Conservation (phyloP, 805 yeast genomes). For the Dipodascopsis uninucleata region DNA sequence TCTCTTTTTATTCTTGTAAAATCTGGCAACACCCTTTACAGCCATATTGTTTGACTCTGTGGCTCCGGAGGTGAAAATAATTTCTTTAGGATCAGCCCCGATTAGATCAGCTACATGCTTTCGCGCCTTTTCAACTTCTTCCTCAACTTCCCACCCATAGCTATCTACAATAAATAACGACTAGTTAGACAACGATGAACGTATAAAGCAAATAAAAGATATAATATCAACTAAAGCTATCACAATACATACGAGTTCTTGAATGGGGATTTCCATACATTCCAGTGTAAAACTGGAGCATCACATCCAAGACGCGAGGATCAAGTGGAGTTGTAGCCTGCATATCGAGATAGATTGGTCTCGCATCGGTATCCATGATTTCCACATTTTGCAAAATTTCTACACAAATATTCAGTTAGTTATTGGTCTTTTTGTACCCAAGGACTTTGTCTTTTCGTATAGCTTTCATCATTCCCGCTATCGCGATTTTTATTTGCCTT, state of each 20-base stretch:
- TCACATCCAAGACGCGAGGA: conserved; percentile 88
- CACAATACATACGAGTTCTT: conserved; percentile 65
- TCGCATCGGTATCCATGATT: conserved; percentile 29
- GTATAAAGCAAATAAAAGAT: background rate
- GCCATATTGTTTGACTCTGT: conserved; percentile 96
- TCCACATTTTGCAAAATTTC: conserved; percentile 23
- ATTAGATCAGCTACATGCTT: conserved; percentile 76
- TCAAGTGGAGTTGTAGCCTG: conserved; percentile 99
- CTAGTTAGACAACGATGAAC: background rate
- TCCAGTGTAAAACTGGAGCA: conserved; percentile 84
- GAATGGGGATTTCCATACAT: conserved; percentile 97
- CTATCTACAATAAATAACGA: conserved; percentile 43
- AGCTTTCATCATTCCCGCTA: background rate
- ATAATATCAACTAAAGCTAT: too few species aligned
- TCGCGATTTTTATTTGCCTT: background rate
- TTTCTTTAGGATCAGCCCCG: conserved; percentile 93
- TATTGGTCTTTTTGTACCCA: background rate
- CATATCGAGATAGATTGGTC: conserved; percentile 95
- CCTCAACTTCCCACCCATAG: conserved; percentile 98
- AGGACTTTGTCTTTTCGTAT: background rate
- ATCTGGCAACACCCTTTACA: conserved; percentile 91
- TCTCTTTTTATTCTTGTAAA: conserved; percentile 81
- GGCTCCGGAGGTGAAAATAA: conserved; percentile 95
- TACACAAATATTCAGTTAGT: background rate
- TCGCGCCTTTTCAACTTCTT: conserved; percentile 85